A percentile compares a stretch with the other conserved stretches of the same genome.
phyloP scores from a whole-genome alignment of 441 rosid species.

The Melastoma candidum region DNA sequence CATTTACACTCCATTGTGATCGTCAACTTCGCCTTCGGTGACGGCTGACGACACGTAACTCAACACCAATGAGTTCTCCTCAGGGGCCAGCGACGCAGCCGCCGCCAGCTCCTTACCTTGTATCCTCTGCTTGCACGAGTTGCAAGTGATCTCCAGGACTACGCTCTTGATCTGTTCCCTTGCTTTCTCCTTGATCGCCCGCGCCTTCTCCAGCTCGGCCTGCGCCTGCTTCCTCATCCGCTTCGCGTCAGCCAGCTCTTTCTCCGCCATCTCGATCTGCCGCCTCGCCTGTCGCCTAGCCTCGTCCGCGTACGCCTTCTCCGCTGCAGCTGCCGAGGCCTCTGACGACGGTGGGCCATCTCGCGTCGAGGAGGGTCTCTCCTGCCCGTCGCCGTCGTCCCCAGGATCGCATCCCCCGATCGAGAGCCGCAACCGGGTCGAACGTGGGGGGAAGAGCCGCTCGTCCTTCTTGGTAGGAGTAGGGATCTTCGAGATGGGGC shows the following conservation, averaged over 20 bases:
- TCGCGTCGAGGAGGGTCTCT: too few species aligned
- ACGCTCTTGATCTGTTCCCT: slow-evolving; percentile 10
- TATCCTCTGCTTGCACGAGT: slow-evolving; percentile 12
- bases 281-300: slow-evolving; percentile 9
- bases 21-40: slow-evolving; percentile 11
- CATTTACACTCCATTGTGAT: slow-evolving; percentile 4
- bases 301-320: slow-evolving; percentile 6
- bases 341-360: background rate
- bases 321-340: slow-evolving; percentile 4
- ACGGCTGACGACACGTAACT: slow-evolving; percentile 10
- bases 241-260: slow-evolving; percentile 8
- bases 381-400: background rate
- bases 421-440: background rate
- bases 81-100: background rate
- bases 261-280: slow-evolving; percentile 14
- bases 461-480: slow-evolving; percentile 1
- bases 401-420: background rate
- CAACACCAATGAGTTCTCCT: slow-evolving; percentile 5
- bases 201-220: slow-evolving; percentile 12
- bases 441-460: background rate
- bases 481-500: background rate
- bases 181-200: slow-evolving; percentile 9
- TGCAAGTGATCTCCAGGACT: slow-evolving; percentile 12
- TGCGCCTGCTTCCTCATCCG: slow-evolving; percentile 17
- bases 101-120: slow-evolving; percentile 7